Conservation (phyloP, 768 basidiomycete genomes). For the Podaxis rugospora region DNA sequence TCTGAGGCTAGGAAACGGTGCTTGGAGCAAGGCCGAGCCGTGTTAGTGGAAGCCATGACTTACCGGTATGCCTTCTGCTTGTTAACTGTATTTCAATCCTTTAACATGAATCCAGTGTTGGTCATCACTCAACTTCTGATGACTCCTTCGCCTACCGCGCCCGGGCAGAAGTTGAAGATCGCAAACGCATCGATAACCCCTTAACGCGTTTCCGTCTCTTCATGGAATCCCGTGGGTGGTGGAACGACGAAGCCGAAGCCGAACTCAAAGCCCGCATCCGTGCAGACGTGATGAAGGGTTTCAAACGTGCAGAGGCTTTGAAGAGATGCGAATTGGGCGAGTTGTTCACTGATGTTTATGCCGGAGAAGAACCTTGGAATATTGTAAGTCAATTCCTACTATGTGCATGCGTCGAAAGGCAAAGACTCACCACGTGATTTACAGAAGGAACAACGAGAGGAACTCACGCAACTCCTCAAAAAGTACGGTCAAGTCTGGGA, state of each 20-base stretch:
- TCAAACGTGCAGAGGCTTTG: slow-evolving; percentile 70
- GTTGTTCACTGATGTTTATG: slow-evolving; percentile 86
- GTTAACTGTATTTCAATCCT: not conserved
- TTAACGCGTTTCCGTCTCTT: slow-evolving; percentile 80
- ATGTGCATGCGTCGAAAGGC: not conserved
- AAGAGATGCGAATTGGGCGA: slow-evolving; percentile 69
- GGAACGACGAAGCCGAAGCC: slow-evolving; percentile 72
- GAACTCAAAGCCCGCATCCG: slow-evolving; percentile 64
- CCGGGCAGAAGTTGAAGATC: slow-evolving; percentile 86
- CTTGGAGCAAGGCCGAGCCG: slow-evolving; percentile 75
- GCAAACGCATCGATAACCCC: slow-evolving; percentile 89
- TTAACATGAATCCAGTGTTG: slow-evolving; percentile 45
- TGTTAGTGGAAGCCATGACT: slow-evolving; percentile 86
- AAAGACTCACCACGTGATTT: not conserved
- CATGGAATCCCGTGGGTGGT: slow-evolving; percentile 83
- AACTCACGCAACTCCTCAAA: slow-evolving; percentile 64
- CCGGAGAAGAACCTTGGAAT: slow-evolving; percentile 80
- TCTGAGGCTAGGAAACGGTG: slow-evolving; percentile 68
- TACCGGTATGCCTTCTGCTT: slow-evolving; percentile 53
- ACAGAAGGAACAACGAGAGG: slow-evolving; percentile 81
- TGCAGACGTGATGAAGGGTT: slow-evolving; percentile 71
- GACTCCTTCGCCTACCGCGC: slow-evolving; percentile 93
- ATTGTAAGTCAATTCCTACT: slow-evolving; percentile 48
- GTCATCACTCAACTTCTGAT: slow-evolving; percentile 95
- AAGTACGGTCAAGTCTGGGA: slow-evolving; percentile 89